phyloP scores from a whole-genome alignment of 108 stramenopile genomes.

The Cyclotella sp. region DNA sequence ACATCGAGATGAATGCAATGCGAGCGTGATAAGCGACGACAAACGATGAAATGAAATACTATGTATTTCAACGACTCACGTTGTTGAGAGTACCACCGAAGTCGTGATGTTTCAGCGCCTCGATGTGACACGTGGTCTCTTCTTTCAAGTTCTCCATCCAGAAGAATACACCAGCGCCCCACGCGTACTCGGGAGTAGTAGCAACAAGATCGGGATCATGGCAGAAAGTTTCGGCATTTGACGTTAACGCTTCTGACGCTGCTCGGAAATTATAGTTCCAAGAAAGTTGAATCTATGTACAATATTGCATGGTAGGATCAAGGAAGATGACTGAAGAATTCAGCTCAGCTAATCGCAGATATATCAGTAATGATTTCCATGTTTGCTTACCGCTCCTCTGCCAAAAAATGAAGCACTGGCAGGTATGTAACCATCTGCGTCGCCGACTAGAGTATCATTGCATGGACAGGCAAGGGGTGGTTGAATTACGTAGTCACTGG shows the following conservation, averaged over 20 bases:
- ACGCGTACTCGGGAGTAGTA: conserved; percentile 45
- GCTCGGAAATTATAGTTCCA: conserved; percentile 55
- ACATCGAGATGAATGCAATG: too few species aligned
- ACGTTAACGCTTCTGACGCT: conserved; percentile 51
- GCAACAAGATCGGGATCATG: conserved; percentile 53
- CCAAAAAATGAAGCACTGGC: conserved; percentile 49
- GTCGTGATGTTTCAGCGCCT: conserved; percentile 40
- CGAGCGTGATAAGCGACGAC: too few species aligned
- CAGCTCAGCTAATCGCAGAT: background rate
- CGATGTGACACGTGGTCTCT: conserved; percentile 54
- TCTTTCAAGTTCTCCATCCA: conserved; percentile 60
- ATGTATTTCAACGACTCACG: background rate
- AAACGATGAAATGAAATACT: too few species aligned
- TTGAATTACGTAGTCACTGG: conserved; percentile 12
- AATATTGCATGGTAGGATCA: background rate
- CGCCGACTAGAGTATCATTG: conserved; percentile 26
- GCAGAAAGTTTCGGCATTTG: conserved; percentile 48
- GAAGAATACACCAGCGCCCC: conserved; percentile 50
- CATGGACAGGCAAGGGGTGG: conserved; percentile 51
- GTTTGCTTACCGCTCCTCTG: conserved; percentile 40
- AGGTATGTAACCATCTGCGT: conserved; percentile 44
- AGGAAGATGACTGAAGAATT: background rate
- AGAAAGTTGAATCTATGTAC: conserved; percentile 37
- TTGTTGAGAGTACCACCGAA: conserved; percentile 51
- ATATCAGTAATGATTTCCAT: background rate